Conservation (phyloP, 2,329 filamentous ascomycete genomes). For the Neonectria neomacrospora region DNA sequence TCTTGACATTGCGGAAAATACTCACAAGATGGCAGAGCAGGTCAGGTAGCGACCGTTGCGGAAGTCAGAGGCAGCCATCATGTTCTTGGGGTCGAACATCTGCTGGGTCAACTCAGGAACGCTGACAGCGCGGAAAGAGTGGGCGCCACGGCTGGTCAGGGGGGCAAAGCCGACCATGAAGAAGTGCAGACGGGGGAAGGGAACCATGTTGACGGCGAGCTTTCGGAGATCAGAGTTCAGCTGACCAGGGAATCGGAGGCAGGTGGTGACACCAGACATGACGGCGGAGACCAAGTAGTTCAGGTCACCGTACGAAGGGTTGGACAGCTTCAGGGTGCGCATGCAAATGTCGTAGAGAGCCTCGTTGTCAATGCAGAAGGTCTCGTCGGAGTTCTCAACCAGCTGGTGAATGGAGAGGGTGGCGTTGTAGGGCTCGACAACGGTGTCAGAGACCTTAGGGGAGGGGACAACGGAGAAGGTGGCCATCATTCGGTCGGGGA, state of each 20-base stretch:
- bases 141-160: slow-evolving; percentile 84
- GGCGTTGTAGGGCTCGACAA: slow-evolving; percentile 99
- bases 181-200: slow-evolving; percentile 99
- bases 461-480: slow-evolving; percentile 99
- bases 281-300: slow-evolving; percentile 99
- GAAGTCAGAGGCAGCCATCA: slow-evolving; percentile 99
- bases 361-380: slow-evolving; percentile 99
- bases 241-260: slow-evolving; percentile 98
- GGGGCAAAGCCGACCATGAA: slow-evolving; percentile 99
- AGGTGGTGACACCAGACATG: slow-evolving; percentile 99
- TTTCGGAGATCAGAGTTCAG: slow-evolving; percentile 99
- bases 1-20: slow-evolving; percentile 32
- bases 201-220: slow-evolving; percentile 99
- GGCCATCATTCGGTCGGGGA: slow-evolving; percentile 99
- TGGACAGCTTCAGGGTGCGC: slow-evolving; percentile 98
- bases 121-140: slow-evolving; percentile 97
- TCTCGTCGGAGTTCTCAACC: slow-evolving; percentile 99
- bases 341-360: slow-evolving; percentile 99
- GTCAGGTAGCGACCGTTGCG: slow-evolving; percentile 99
- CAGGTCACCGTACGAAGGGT: slow-evolving; percentile 98
- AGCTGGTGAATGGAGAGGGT: slow-evolving; percentile 99
- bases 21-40: slow-evolving; percentile 97
- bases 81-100: slow-evolving; percentile 99
- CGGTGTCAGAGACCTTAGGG: slow-evolving; percentile 99
- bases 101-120: slow-evolving; percentile 99